A percentile compares a stretch with the other conserved stretches of the same genome.
These are phyloP conservation scores for Citrus maxima DNA, from an alignment of 345 rosid genomes.

Conservation along the genomic window DNA sequence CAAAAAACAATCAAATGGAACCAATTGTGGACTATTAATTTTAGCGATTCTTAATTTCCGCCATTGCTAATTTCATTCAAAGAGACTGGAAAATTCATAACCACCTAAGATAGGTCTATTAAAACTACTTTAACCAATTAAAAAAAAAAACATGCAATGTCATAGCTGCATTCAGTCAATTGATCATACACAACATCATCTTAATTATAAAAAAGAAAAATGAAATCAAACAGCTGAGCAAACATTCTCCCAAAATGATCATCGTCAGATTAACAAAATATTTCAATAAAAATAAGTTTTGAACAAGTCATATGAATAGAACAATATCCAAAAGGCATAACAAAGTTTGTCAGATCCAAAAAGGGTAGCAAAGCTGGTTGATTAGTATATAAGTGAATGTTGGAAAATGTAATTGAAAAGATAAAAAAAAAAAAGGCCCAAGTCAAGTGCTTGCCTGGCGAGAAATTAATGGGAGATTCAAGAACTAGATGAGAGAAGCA, in stretches of 20 bases:
- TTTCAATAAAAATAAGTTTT: background rate
- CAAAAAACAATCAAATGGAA: too few species aligned
- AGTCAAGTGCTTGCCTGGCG: background rate
- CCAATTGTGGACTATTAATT: too few species aligned
- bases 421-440: too few species aligned
- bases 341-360: background rate
- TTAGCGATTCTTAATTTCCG: too few species aligned
- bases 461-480: background rate
- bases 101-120: background rate
- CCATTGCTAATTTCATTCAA: background rate
- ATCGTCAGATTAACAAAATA: background rate
- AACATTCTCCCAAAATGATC: slow-evolving; percentile 1
- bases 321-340: background rate
- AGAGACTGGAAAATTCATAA: background rate
- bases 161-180: background rate
- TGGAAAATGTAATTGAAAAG: too few species aligned
- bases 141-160: background rate
- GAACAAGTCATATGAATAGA: too few species aligned
- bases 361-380: background rate
- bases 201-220: background rate
- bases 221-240: background rate
- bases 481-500: too few species aligned
- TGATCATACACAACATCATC: background rate
- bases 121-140: background rate
- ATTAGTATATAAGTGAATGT: background rate